Conservation (phyloP, 768 basidiomycete species). For the Exsudoporus frostii region DNA sequence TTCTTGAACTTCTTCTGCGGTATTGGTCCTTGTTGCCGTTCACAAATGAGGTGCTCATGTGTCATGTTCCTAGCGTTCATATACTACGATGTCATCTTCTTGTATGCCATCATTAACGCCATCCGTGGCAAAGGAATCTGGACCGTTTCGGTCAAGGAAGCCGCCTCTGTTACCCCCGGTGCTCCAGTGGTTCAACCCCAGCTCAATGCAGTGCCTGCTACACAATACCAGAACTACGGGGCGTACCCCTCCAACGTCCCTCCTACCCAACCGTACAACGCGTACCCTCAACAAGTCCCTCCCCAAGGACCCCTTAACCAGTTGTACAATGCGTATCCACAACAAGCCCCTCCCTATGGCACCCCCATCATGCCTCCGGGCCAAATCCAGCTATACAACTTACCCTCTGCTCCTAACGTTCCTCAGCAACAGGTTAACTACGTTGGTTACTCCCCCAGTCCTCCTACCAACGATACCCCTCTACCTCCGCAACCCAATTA, state of each 20-base stretch:
- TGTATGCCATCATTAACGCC: slow-evolving; percentile 23
- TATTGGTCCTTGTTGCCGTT: slow-evolving; percentile 9
- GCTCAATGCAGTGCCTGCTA: background rate
- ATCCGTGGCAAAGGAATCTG: slow-evolving; percentile 24
- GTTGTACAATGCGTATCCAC: background rate
- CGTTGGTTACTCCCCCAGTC: slow-evolving; percentile 5
- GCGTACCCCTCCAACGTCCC: background rate
- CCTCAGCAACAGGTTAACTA: slow-evolving; percentile 2
- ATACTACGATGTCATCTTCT: slow-evolving; percentile 20
- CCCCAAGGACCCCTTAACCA: background rate
- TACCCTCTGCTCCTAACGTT: background rate
- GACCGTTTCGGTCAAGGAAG: slow-evolving; percentile 23
- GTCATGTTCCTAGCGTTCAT: slow-evolving; percentile 17
- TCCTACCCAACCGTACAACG: slow-evolving; percentile 6
- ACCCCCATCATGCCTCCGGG: background rate
- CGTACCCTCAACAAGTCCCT: slow-evolving; percentile 2
- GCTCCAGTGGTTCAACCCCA: slow-evolving; percentile 9
- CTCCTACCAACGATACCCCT: background rate
- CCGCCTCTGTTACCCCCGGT: background rate
- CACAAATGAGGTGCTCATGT: background rate
- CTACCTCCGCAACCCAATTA: slow-evolving; percentile 20
- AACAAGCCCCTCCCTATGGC: background rate
- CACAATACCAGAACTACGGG: slow-evolving; percentile 5
- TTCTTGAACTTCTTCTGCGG: slow-evolving; percentile 25
- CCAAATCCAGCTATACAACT: slow-evolving; percentile 5